phyloP scores from a whole-genome alignment of 2,329 filamentous ascomycete species.

The Botrytis elliptica region DNA sequence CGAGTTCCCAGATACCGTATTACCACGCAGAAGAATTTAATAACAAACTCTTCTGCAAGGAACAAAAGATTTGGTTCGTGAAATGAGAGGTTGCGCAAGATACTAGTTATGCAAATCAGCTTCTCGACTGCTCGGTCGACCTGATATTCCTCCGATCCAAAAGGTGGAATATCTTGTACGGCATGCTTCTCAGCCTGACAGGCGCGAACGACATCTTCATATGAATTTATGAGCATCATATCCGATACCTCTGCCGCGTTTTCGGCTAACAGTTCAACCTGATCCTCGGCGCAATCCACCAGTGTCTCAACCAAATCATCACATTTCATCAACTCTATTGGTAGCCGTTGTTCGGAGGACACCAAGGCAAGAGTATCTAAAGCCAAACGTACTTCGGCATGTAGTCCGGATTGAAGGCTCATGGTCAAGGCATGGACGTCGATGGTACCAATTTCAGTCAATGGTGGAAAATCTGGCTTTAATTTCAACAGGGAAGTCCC shows the following conservation, averaged over 20 bases:
- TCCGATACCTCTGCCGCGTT: constrained; percentile 84
- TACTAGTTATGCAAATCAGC: constrained; percentile 86
- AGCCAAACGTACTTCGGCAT: constrained; percentile 84
- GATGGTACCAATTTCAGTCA: constrained; percentile 79
- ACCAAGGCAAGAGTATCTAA: constrained; percentile 74
- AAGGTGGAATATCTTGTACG: constrained; percentile 68
- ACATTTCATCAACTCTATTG: constrained; percentile 68
- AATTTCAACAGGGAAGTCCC: constrained; percentile 58
- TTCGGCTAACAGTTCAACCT: constrained; percentile 80
- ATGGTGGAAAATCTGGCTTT: constrained; percentile 72
- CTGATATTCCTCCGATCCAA: constrained; percentile 76
- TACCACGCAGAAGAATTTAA: constrained; percentile 79
- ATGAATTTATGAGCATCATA: constrained; percentile 76
- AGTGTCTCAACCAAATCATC: constrained; percentile 87
- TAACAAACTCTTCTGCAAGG: constrained; percentile 72
- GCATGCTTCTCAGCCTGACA: constrained; percentile 71
- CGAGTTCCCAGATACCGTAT: constrained; percentile 87
- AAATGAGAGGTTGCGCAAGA: constrained; percentile 90
- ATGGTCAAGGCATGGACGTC: constrained; percentile 88
- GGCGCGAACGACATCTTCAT: constrained; percentile 83
- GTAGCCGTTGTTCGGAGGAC: constrained; percentile 61
- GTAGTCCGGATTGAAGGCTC: constrained; percentile 85
- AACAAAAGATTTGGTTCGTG: constrained; percentile 71
- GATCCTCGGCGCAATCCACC: constrained; percentile 86
- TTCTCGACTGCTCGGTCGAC: constrained; percentile 84